A percentile compares a stretch with the other conserved stretches of the same genome.
phyloP scores from a whole-genome alignment of 768 basidiomycete genomes.

The Candolleomyces aberdarensis region DNA sequence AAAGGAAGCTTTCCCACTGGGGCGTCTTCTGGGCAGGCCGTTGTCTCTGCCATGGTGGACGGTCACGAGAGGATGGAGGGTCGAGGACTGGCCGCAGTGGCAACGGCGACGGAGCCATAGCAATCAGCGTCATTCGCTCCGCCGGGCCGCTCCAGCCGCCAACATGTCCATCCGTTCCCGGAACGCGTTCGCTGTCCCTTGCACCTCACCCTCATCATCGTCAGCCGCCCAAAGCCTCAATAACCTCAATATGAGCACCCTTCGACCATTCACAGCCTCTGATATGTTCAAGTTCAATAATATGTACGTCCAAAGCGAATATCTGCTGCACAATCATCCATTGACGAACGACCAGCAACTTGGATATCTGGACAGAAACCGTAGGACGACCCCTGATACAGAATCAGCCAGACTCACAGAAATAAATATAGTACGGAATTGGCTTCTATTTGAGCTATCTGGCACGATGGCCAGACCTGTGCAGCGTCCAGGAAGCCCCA shows the following conservation, averaged over 20 bases:
- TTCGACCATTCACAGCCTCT: constrained; percentile 81
- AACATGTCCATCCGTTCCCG: neutral
- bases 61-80: neutral
- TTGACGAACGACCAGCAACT: constrained; percentile 53
- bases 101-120: neutral
- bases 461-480: constrained; percentile 89
- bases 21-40: neutral
- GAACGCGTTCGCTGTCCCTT: neutral
- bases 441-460: constrained; percentile 89
- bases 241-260: constrained; percentile 67
- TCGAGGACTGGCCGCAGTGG: neutral
- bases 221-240: neutral
- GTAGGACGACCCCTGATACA: constrained; percentile 39
- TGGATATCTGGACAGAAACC: constrained; percentile 97
- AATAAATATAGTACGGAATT: constrained; percentile 66
- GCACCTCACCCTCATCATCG: neutral
- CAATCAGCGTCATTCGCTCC: neutral
- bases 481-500: constrained; percentile 78
- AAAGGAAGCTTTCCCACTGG: neutral
- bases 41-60: neutral
- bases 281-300: constrained; percentile 95
- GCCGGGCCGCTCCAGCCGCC: too few species aligned
- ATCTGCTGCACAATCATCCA: neutral
- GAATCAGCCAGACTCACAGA: neutral
- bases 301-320: constrained; percentile 47